Evolutionary conservation across 148 eudicot genomes (phyloP).

Genomic region (Cornus controversa): DNA sequence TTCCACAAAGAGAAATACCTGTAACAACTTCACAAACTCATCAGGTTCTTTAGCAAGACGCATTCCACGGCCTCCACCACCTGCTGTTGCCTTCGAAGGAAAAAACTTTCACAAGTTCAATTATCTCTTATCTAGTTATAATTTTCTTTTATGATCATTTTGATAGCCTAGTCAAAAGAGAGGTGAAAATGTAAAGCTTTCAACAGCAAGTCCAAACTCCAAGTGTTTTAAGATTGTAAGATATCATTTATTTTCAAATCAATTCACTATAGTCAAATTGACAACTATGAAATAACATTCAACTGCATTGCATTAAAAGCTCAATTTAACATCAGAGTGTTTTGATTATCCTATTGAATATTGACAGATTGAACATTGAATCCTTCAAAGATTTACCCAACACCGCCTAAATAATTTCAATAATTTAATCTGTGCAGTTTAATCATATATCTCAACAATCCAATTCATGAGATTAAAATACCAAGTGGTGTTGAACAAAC

Average conservation of each 20-base stretch:
- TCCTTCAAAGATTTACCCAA: not conserved
- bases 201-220: not conserved
- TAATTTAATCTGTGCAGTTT: not conserved
- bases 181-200: not conserved
- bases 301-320: not conserved
- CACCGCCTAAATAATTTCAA: not conserved
- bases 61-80: constrained; percentile 99
- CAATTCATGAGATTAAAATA: not conserved
- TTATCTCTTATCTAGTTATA: not conserved
- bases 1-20: constrained; percentile 46
- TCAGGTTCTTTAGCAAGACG: constrained; percentile 95
- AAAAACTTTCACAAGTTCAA: constrained; percentile 1
- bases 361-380: constrained; percentile 2
- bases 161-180: not conserved
- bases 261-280: not conserved
- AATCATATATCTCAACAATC: not conserved
- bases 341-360: not conserved
- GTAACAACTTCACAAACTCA: constrained; percentile 94
- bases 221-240: not conserved
- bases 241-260: not conserved
- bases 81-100: constrained; percentile 91
- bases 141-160: not conserved
- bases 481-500: not conserved
- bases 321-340: not conserved
- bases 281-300: not conserved